Conservation (phyloP, 305 asterid genomes). For the Salvia sclarea region DNA sequence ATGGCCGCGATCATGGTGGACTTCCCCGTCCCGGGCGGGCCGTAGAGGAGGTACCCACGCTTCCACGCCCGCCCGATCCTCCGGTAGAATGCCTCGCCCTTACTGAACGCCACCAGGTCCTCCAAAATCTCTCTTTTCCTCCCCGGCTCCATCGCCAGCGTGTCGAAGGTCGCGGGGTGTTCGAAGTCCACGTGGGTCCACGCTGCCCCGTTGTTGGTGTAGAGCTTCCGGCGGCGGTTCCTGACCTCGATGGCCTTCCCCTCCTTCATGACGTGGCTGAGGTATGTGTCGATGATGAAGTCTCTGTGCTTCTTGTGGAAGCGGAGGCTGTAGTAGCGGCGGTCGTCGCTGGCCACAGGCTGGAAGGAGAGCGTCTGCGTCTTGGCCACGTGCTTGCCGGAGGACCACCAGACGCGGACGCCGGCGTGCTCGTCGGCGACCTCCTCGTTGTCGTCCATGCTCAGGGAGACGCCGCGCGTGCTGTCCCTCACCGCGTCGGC, state of each 20-base stretch:
- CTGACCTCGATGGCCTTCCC: slow-evolving; percentile 30
- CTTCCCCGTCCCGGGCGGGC: slow-evolving; percentile 51
- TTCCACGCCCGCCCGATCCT: slow-evolving; percentile 46
- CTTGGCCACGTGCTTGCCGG: slow-evolving; percentile 29
- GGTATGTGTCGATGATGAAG: slow-evolving; percentile 26
- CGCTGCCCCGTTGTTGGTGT: slow-evolving; percentile 31
- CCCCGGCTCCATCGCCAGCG: slow-evolving; percentile 41
- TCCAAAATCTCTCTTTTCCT: slow-evolving; percentile 34
- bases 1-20: slow-evolving; percentile 50
- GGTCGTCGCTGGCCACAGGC: slow-evolving; percentile 28
- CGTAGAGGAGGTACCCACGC: slow-evolving; percentile 44
- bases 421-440: slow-evolving; percentile 38
- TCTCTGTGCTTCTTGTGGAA: slow-evolving; percentile 31
- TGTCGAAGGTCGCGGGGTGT: slow-evolving; percentile 43
- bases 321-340: slow-evolving; percentile 31
- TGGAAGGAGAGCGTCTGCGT: slow-evolving; percentile 43
- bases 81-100: slow-evolving; percentile 31
- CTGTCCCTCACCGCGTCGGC: slow-evolving; percentile 42
- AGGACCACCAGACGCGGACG: slow-evolving; percentile 49
- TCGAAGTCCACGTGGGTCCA: slow-evolving; percentile 44
- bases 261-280: slow-evolving; percentile 30
- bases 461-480: slow-evolving; percentile 32
- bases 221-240: slow-evolving; percentile 38
- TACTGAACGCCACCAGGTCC: slow-evolving; percentile 38
- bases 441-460: slow-evolving; percentile 51